A percentile compares a stretch with the other conserved stretches of the same genome.
These are phyloP conservation scores for Lophium mytilinum DNA, from an alignment of 495 filamentous ascomycete genomes.

Conservation along the genomic window DNA sequence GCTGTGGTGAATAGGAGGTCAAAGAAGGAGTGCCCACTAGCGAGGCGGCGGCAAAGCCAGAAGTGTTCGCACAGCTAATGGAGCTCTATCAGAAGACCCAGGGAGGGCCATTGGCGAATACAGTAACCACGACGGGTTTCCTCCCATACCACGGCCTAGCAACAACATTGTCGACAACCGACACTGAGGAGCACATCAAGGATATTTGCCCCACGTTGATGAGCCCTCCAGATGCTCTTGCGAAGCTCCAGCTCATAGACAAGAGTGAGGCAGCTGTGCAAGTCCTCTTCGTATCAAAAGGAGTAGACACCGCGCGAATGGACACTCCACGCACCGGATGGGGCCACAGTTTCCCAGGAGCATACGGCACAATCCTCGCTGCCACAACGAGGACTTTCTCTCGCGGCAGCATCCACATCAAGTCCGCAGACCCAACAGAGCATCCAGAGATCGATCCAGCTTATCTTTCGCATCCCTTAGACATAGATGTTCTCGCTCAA, in stretches of 20 bases:
- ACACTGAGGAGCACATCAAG: conserved; percentile 12
- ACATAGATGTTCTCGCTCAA: conserved; percentile 15
- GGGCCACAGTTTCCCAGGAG: conserved; percentile 11
- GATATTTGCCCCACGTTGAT: conserved; percentile 8
- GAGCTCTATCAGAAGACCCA: conserved; percentile 11
- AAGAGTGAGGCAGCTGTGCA: conserved; percentile 15
- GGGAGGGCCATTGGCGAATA: conserved; percentile 19
- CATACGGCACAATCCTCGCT: conserved; percentile 7
- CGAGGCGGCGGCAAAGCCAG: conserved; percentile 12
- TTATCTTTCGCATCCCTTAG: conserved; percentile 19
- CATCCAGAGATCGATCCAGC: conserved; percentile 17
- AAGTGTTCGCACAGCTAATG: conserved; percentile 14
- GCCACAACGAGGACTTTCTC: conserved; percentile 13
- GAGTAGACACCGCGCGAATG: not conserved
- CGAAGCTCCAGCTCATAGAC: conserved; percentile 6
- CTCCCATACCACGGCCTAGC: conserved; percentile 2
- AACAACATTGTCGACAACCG: not conserved
- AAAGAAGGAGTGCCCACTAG: conserved; percentile 20
- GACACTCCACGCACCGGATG: conserved; percentile 1
- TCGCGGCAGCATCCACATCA: conserved; percentile 18
- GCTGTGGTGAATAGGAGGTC: conserved; percentile 1
- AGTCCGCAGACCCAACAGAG: conserved; percentile 10
- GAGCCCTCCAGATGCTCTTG: not conserved
- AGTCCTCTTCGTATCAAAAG: not conserved
- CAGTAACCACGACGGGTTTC: conserved; percentile 11